These are phyloP conservation scores for Pseudomonodictys pantanalensis DNA, from an alignment of 495 filamentous ascomycete species.

Conservation along the genomic window DNA sequence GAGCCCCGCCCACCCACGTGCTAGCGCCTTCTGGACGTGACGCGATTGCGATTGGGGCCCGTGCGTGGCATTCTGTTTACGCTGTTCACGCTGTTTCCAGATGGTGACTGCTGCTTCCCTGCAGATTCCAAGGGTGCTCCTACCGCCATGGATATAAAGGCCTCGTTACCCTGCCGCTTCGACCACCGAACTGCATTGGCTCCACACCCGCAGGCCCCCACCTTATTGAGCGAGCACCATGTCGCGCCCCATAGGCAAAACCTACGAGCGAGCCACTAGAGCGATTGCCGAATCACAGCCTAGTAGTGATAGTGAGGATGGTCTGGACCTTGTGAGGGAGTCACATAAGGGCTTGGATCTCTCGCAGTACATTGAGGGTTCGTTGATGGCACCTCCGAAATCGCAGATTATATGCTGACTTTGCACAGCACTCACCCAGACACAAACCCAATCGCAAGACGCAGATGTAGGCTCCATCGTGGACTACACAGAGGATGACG, in stretches of 20 bases:
- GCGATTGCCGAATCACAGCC: constrained; percentile 2
- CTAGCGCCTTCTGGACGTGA: too few species aligned
- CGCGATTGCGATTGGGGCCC: too few species aligned
- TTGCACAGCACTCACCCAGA: background rate
- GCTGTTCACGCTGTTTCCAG: too few species aligned
- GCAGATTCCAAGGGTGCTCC: too few species aligned
- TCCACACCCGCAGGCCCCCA: background rate
- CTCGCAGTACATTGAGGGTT: constrained; percentile 22
- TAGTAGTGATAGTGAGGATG: constrained; percentile 19
- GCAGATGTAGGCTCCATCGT: constrained; percentile 5
- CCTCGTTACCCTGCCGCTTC: too few species aligned
- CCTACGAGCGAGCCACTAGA: background rate
- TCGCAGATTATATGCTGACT: background rate
- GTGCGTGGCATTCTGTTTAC: too few species aligned
- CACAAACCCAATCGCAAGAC: constrained; percentile 4
- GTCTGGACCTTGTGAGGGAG: constrained; percentile 17
- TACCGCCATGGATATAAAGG: too few species aligned
- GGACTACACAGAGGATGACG: constrained; percentile 30
- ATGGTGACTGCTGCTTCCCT: too few species aligned
- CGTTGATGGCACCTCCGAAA: background rate
- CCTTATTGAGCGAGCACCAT: background rate
- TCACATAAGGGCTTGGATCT: constrained; percentile 13
- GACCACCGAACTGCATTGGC: background rate
- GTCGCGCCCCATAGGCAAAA: background rate
- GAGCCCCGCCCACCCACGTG: background rate